A percentile compares a stretch with the other conserved stretches of the same genome.
Conservation (phyloP, 768 basidiomycete species). For the Neoboletus subvelutipes region DNA sequence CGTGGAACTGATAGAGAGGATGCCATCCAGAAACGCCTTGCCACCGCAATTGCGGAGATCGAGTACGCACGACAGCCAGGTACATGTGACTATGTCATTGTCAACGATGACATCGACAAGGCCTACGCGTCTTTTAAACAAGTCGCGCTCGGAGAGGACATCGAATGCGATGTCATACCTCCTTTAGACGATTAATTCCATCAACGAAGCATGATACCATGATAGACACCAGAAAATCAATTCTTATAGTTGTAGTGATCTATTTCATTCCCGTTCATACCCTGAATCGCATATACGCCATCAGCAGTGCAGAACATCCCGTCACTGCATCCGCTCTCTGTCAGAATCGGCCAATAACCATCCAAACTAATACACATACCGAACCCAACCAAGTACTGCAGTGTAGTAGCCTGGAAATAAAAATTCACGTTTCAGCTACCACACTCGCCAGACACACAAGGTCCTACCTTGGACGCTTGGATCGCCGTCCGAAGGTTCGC, state of each 20-base stretch:
- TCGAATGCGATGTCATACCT: slow-evolving; percentile 65
- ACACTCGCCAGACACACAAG: background rate
- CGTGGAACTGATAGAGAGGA: slow-evolving; percentile 84
- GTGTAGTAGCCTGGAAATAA: slow-evolving; percentile 63
- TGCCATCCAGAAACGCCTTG: slow-evolving; percentile 70
- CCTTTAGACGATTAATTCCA: slow-evolving; percentile 50
- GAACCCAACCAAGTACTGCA: slow-evolving; percentile 86
- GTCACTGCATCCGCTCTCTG: slow-evolving; percentile 52
- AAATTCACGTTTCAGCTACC: slow-evolving; percentile 1
- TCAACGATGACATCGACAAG: slow-evolving; percentile 86
- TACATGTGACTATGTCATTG: slow-evolving; percentile 78
- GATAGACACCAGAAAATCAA: background rate
- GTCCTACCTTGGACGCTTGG: slow-evolving; percentile 75
- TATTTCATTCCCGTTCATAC: background rate
- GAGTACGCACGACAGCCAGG: slow-evolving; percentile 76
- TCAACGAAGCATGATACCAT: slow-evolving; percentile 1
- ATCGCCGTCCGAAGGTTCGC: slow-evolving; percentile 80
- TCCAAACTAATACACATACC: slow-evolving; percentile 46
- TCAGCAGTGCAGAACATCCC: slow-evolving; percentile 80
- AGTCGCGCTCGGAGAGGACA: slow-evolving; percentile 69
- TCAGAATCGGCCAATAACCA: slow-evolving; percentile 7
- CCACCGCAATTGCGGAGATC: slow-evolving; percentile 77
- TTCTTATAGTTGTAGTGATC: background rate
- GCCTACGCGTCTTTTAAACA: slow-evolving; percentile 78
- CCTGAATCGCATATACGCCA: slow-evolving; percentile 80